phyloP scores from a whole-genome alignment of 2,329 filamentous ascomycete genomes.

The Cladosporium austrohemisphaericum region DNA sequence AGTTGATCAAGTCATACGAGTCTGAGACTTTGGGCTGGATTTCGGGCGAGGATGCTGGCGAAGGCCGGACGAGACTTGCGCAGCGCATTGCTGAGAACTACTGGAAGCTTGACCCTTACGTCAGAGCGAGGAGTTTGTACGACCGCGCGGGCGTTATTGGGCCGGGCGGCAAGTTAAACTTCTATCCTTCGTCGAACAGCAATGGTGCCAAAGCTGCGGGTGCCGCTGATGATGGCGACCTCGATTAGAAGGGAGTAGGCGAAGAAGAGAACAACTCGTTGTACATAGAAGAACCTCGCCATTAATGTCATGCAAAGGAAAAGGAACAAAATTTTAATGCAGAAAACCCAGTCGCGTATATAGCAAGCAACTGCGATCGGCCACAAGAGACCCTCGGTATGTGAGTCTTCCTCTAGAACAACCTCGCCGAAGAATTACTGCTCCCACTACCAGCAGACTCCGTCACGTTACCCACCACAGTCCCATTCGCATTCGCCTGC shows the following conservation, averaged over 20 bases:
- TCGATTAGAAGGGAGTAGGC: conserved; percentile 6
- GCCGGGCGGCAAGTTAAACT: conserved; percentile 64
- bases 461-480: conserved; percentile 36
- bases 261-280: background rate
- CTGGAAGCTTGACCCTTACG: conserved; percentile 84
- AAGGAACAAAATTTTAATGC: too few relatives aligned
- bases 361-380: too few relatives aligned
- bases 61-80: conserved; percentile 32
- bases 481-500: conserved; percentile 30
- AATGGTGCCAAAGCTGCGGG: background rate
- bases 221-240: background rate
- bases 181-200: conserved; percentile 53
- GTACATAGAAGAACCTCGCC: too few relatives aligned
- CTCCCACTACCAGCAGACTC: conserved; percentile 16
- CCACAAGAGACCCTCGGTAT: too few relatives aligned
- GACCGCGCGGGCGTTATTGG: conserved; percentile 74
- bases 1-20: conserved; percentile 71
- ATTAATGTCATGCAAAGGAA: too few relatives aligned
- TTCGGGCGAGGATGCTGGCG: conserved; percentile 40
- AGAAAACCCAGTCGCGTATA: too few relatives aligned
- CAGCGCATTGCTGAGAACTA: conserved; percentile 68
- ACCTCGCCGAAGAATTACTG: background rate
- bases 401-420: too few relatives aligned
- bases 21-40: conserved; percentile 74
- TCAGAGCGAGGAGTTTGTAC: conserved; percentile 78